phyloP scores from a whole-genome alignment of 2,329 filamentous ascomycete species.

The Cordyceps cicadae region DNA sequence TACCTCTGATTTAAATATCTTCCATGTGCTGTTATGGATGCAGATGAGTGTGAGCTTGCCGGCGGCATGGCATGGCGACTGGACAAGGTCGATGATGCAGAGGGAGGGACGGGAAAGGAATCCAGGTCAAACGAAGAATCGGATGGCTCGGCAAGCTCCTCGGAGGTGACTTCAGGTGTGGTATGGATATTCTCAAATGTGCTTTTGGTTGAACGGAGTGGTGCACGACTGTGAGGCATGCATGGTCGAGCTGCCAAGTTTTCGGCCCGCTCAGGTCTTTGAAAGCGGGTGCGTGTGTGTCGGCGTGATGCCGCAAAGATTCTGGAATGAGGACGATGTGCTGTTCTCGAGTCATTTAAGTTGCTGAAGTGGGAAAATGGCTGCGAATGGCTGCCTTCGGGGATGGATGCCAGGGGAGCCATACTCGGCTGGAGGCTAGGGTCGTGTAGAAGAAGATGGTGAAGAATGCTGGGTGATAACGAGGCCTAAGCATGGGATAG shows the following conservation, averaged over 20 bases:
- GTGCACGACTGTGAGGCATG: not conserved
- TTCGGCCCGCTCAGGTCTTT: not conserved
- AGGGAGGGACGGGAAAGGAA: slow-evolving; percentile 18
- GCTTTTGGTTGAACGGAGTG: not conserved
- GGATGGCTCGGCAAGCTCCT: slow-evolving; percentile 1
- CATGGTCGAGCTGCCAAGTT: not conserved
- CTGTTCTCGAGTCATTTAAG: slow-evolving; percentile 4
- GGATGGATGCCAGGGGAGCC: slow-evolving; percentile 23
- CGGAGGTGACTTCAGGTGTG: not conserved
- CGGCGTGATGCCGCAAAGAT: slow-evolving; percentile 21
- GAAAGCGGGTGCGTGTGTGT: slow-evolving; percentile 17
- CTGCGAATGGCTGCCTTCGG: slow-evolving; percentile 17
- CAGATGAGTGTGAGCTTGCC: not conserved
- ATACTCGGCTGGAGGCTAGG: slow-evolving; percentile 17
- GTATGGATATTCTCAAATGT: slow-evolving; percentile 1
- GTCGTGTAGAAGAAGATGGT: slow-evolving; percentile 2
- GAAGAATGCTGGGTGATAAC: slow-evolving; percentile 13
- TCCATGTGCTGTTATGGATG: not conserved
- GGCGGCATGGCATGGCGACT: not conserved
- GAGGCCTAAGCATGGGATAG: slow-evolving; percentile 12
- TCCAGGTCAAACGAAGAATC: slow-evolving; percentile 18
- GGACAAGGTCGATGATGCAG: slow-evolving; percentile 7
- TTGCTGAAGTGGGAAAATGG: slow-evolving; percentile 14
- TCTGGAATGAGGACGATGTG: slow-evolving; percentile 19
- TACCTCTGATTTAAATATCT: not conserved